Conservation (phyloP, 345 rosid species). For the Camelina neglecta region DNA sequence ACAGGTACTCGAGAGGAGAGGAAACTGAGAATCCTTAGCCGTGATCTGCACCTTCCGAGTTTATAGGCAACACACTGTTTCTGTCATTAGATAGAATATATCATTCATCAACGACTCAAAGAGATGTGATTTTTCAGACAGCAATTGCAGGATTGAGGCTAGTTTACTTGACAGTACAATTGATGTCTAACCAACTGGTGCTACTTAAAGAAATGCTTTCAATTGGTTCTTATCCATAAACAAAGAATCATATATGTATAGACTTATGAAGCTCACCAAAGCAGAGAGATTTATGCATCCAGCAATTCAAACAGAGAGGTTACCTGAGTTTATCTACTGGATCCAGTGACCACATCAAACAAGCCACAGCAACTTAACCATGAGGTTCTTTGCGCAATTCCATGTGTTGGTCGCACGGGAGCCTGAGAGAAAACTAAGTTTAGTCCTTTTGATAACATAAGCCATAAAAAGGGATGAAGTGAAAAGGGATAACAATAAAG, state of each 20-base stretch:
- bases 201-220: background rate
- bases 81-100: conserved; percentile 15
- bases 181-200: background rate
- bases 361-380: conserved; percentile 86
- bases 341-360: conserved; percentile 65
- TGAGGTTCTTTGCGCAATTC: conserved; percentile 57
- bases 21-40: conserved; percentile 27
- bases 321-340: conserved; percentile 72
- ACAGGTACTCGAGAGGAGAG: background rate
- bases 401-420: conserved; percentile 51
- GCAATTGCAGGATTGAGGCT: background rate
- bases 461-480: background rate
- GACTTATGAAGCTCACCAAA: conserved; percentile 7
- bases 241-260: background rate
- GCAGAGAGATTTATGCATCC: background rate
- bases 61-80: background rate
- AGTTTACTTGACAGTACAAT: conserved; percentile 16
- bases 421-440: conserved; percentile 52
- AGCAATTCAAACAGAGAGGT: background rate
- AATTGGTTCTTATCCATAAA: background rate
- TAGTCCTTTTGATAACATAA: conserved; percentile 15
- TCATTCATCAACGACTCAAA: conserved; percentile 1
- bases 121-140: background rate
- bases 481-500: conserved; percentile 22
- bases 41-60: conserved; percentile 13